Conservation (phyloP, 352 stramenopile genomes). For the Pythium apleroticum region DNA sequence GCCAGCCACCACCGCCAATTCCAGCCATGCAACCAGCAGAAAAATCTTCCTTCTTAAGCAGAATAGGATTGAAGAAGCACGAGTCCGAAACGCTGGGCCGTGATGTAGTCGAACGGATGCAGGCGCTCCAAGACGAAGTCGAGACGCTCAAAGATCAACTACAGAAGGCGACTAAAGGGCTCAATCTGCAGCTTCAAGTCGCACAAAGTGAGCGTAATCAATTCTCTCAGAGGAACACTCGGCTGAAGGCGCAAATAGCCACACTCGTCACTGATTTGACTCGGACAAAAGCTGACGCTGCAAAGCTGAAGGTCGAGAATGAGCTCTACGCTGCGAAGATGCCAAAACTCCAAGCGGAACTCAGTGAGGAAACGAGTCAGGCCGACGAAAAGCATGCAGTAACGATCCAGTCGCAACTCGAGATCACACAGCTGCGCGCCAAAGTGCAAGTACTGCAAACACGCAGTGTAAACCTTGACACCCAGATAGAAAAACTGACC, state of each 20-base stretch:
- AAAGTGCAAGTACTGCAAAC: conserved; percentile 49
- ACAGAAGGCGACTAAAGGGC: conserved; percentile 12
- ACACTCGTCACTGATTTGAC: conserved; percentile 35
- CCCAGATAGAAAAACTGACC: conserved; percentile 32
- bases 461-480: conserved; percentile 30
- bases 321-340: conserved; percentile 50
- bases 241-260: conserved; percentile 39
- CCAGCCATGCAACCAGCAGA: neutral
- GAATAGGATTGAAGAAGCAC: no score
- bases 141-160: conserved; percentile 15
- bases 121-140: conserved; percentile 1
- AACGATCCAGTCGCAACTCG: conserved; percentile 39
- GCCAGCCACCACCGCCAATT: neutral
- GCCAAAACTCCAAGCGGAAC: conserved; percentile 43
- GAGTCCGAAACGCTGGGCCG: no score
- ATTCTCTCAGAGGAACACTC: conserved; percentile 39
- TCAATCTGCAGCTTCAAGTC: conserved; percentile 38
- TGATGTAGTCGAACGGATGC: neutral
- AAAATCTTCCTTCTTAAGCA: neutral
- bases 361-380: conserved; percentile 46
- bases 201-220: conserved; percentile 42
- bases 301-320: conserved; percentile 48
- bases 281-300: conserved; percentile 38
- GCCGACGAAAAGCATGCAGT: conserved; percentile 49
- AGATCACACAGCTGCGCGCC: conserved; percentile 42